These are phyloP conservation scores for Periglandula ipomoeae DNA, from an alignment of 2,329 filamentous ascomycete species.

Conservation along the genomic window DNA sequence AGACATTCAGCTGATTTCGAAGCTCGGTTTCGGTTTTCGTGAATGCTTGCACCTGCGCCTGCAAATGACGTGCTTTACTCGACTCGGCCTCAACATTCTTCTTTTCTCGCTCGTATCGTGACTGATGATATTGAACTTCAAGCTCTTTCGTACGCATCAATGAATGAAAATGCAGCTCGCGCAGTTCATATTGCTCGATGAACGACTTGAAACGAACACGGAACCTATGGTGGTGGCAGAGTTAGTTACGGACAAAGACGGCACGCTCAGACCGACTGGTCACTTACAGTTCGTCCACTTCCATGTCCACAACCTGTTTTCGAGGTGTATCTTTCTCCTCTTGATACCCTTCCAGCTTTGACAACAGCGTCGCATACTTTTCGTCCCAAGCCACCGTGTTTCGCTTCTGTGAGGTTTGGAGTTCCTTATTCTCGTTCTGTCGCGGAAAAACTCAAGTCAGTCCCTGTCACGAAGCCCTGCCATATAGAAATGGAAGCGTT, in stretches of 20 bases:
- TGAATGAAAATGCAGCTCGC: constrained; percentile 88
- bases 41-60: constrained; percentile 86
- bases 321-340: constrained; percentile 77
- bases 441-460: constrained; percentile 15
- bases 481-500: not conserved
- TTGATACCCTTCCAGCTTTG: constrained; percentile 81
- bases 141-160: constrained; percentile 90
- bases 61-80: constrained; percentile 72
- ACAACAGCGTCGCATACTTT: constrained; percentile 69
- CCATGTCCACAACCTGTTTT: constrained; percentile 72
- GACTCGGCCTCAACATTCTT: constrained; percentile 79
- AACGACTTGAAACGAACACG: constrained; percentile 88
- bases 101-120: constrained; percentile 80
- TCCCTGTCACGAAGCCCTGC: not conserved
- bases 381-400: constrained; percentile 78
- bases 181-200: constrained; percentile 92
- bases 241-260: constrained; percentile 8
- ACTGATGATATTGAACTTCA: constrained; percentile 86
- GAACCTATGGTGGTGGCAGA: constrained; percentile 42
- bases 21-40: constrained; percentile 93
- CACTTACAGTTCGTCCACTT: constrained; percentile 77
- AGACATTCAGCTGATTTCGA: constrained; percentile 91
- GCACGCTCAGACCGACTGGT: constrained; percentile 8
- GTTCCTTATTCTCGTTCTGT: constrained; percentile 84
- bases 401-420: constrained; percentile 77